Evolutionary conservation across 2,329 filamentous ascomycete species (phyloP).

Genomic region (Fusarium nelsonii): DNA sequence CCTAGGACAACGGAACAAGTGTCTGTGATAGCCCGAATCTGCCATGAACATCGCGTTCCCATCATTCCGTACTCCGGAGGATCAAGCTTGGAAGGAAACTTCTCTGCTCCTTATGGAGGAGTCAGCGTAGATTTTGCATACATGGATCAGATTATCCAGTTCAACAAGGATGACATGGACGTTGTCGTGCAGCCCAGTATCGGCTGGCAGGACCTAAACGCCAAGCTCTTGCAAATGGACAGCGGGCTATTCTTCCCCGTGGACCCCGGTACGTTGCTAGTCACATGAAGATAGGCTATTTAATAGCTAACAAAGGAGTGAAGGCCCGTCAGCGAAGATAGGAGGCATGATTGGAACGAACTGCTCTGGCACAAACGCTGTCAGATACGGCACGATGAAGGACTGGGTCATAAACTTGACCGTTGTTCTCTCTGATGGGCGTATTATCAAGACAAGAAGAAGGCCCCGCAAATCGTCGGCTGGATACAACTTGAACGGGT

Average conservation of each 20-base stretch:
- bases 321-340: conserved; percentile 76
- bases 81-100: conserved; percentile 89
- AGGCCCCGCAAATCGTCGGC: conserved; percentile 85
- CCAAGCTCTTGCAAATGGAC: conserved; percentile 73
- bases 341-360: conserved; percentile 88
- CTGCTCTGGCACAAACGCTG: conserved; percentile 82
- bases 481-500: conserved; percentile 83
- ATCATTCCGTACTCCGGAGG: conserved; percentile 91
- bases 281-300: neutral
- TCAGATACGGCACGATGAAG: conserved; percentile 87
- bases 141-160: conserved; percentile 84
- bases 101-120: conserved; percentile 86
- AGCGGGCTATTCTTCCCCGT: conserved; percentile 90
- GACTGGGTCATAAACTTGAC: conserved; percentile 89
- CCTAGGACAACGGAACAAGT: conserved; percentile 72
- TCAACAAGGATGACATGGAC: conserved; percentile 92
- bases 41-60: conserved; percentile 82
- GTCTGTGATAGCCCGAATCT: conserved; percentile 72
- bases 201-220: conserved; percentile 92
- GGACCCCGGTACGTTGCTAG: conserved; percentile 73
- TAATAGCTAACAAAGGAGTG: neutral
- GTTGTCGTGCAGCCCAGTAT: conserved; percentile 91
- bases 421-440: conserved; percentile 82
- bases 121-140: conserved; percentile 89
- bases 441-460: conserved; percentile 80